Conservation (phyloP, 345 rosid species). For the Pelargonium nanum region DNA sequence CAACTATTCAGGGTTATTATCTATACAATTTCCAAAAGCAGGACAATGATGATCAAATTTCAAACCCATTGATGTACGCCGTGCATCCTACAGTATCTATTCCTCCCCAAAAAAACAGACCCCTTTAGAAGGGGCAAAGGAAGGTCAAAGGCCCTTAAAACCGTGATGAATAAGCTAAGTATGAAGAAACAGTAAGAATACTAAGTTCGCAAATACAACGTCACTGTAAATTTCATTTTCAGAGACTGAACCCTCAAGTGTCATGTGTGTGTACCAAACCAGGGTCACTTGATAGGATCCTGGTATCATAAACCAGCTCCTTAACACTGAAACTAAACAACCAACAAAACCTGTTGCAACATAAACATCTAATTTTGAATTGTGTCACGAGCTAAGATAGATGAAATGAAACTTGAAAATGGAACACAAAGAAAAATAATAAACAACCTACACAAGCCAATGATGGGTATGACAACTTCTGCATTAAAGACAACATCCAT, state of each 20-base stretch:
- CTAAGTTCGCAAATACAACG: not conserved
- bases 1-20: conserved; percentile 15
- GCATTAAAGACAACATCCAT: conserved; percentile 27
- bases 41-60: conserved; percentile 68
- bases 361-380: not conserved
- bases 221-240: conserved; percentile 24
- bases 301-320: conserved; percentile 13
- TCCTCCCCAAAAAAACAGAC: conserved; percentile 19
- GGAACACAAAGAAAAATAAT: not conserved
- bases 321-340: conserved; percentile 5
- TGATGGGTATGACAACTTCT: conserved; percentile 30
- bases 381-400: not conserved
- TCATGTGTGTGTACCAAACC: conserved; percentile 26
- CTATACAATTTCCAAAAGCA: conserved; percentile 70
- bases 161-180: not conserved
- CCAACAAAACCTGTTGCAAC: conserved; percentile 1
- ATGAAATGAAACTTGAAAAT: not conserved
- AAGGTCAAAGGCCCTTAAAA: not conserved
- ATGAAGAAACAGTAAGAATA: not conserved
- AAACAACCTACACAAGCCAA: conserved; percentile 45
- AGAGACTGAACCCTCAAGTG: conserved; percentile 11
- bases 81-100: conserved; percentile 48
- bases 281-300: conserved; percentile 46
- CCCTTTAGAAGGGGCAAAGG: conserved; percentile 15
- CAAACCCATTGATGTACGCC: conserved; percentile 39